phyloP scores from a whole-genome alignment of 805 yeast genomes.

The Saturnispora besseyi region DNA sequence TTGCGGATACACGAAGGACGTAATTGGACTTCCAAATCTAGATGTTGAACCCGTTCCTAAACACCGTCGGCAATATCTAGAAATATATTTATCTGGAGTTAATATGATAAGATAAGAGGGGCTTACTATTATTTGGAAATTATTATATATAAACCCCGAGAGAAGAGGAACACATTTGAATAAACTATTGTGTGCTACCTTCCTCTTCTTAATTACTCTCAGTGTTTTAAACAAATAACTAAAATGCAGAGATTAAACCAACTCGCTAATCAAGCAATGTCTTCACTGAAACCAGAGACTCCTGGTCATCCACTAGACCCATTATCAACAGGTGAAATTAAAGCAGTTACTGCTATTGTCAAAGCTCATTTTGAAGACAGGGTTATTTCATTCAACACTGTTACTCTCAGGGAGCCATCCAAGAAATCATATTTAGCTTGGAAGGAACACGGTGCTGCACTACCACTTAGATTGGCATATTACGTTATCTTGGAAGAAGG shows the following conservation, averaged over 20 bases:
- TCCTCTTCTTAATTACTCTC: no score
- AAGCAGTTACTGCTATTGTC: slow-evolving; percentile 44
- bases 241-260: slow-evolving; percentile 58
- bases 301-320: slow-evolving; percentile 70
- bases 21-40: background rate
- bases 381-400: slow-evolving; percentile 50
- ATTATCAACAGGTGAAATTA: slow-evolving; percentile 53
- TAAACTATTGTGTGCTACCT: no score
- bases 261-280: slow-evolving; percentile 52
- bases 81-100: background rate
- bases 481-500: slow-evolving; percentile 54
- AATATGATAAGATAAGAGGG: background rate
- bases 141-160: no score
- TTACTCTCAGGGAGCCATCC: slow-evolving; percentile 63
- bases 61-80: background rate
- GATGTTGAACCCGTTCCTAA: background rate
- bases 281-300: slow-evolving; percentile 42
- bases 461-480: slow-evolving; percentile 62
- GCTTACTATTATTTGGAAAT: background rate
- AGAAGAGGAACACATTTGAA: no score
- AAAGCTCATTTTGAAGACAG: slow-evolving; percentile 39
- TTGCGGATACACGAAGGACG: background rate
- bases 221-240: background rate
- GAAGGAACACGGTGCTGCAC: slow-evolving; percentile 52
- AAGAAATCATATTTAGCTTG: slow-evolving; percentile 55